Conservation (phyloP, 2,329 filamentous ascomycete species). For the Penicillium sp. region DNA sequence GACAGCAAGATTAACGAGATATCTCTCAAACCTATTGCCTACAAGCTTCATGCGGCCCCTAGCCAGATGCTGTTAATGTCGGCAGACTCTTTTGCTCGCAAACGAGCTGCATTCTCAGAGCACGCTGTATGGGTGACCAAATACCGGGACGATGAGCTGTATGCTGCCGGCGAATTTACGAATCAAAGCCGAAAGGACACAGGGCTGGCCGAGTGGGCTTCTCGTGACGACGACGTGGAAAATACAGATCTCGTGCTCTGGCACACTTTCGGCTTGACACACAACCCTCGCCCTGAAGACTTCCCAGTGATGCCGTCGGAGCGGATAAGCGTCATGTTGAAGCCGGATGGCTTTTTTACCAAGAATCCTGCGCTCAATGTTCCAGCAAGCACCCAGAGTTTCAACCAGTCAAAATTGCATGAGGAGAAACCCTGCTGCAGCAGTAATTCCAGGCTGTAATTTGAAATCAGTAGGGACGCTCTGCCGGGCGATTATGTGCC, state of each 20-base stretch:
- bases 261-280: conserved; percentile 55
- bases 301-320: conserved; percentile 68
- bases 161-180: conserved; percentile 52
- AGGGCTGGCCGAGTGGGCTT: conserved; percentile 31
- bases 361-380: conserved; percentile 13
- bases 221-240: conserved; percentile 29
- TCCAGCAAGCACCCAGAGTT: no score
- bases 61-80: conserved; percentile 57
- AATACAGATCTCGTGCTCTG: conserved; percentile 44
- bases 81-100: conserved; percentile 47
- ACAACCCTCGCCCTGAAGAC: conserved; percentile 62
- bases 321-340: conserved; percentile 44
- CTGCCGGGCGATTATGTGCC: no score
- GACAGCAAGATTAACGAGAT: conserved; percentile 44
- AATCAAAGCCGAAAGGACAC: conserved; percentile 48
- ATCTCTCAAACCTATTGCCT: conserved; percentile 41
- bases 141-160: conserved; percentile 50
- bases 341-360: conserved; percentile 52
- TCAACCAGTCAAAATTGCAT: no score
- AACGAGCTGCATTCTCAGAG: conserved; percentile 52
- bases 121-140: conserved; percentile 56
- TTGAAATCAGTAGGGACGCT: no score
- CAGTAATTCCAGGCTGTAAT: no score
- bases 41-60: conserved; percentile 47
- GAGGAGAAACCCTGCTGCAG: no score